Base-by-base conservation (phyloP, 306 rosid species). In the Fagus crenata region DNA sequence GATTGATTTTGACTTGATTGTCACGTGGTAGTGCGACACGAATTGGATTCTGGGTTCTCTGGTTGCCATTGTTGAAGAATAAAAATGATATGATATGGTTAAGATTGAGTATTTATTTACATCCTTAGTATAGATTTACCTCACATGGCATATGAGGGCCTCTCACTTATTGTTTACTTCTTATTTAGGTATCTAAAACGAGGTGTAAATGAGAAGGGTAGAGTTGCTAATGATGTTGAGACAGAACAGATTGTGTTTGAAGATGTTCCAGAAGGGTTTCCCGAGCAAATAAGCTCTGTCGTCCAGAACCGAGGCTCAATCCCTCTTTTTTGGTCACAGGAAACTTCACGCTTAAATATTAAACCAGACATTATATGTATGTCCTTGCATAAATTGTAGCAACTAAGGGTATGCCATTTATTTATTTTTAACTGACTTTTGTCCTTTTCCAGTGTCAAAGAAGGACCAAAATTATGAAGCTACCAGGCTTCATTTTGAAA, bases 211-310 rank as follows among this genome's bases (percentile, higher is more conserved):
- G 98, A 92, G 79, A 91, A 88, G 79, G 99, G 99, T 76, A 87
- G 94, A 87, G 99, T 96, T 51, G 99, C 99, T 42, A 96, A 96
- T 78, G 99, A 96, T 58, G 99, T 96, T 76, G 99, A 96, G 90
- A 96, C 97, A 69, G 99, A 96, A 83, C 99, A 96, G 35, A 85
- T 96, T 78, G 88, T 96, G 64, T 88, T 80, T 77, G 87, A 86
- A 71, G 90, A 86, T 82, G 89, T 85, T 81, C 54, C 81, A 70
- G 84, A 86, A 79, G 97, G 92, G 63, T 72, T 73, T 79, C 97
- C 96, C 7, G 77, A 80, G 78, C 93, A 86, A 80, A 92, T 96
- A 84, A 96, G 96, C 86, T 96, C 99, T 11, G 89, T 91, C 58
- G 98, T 96, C 71, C 98, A 96, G 81, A 87, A 84, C 75, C 86